A percentile compares a stretch with the other conserved stretches of the same genome.
phyloP scores from a whole-genome alignment of 352 stramenopile species.

The Globisporangium camurandrum region DNA sequence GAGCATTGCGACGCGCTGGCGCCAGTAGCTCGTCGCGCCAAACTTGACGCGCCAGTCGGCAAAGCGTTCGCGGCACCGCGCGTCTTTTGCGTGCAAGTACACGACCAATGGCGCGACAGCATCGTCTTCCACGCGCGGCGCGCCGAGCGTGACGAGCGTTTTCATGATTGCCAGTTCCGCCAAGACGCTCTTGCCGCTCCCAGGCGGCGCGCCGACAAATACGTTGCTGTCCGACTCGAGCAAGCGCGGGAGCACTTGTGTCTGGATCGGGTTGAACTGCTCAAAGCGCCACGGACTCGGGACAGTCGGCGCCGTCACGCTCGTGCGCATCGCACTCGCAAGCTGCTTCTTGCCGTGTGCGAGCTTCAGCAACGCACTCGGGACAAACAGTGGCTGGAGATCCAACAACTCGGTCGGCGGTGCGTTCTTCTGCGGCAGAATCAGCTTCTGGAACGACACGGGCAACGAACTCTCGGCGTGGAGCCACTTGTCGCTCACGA shows the following conservation, averaged over 20 bases:
- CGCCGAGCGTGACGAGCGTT: conserved; percentile 57
- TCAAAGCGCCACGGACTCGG: conserved; percentile 71
- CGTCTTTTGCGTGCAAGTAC: conserved; percentile 91
- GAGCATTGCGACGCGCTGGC: conserved; percentile 85
- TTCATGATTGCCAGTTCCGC: conserved; percentile 96
- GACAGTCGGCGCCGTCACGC: conserved; percentile 24
- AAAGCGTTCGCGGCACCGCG: conserved; percentile 54
- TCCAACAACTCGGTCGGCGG: conserved; percentile 97
- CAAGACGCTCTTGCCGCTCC: conserved; percentile 92
- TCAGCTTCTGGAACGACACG: conserved; percentile 98
- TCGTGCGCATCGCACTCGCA: conserved; percentile 46
- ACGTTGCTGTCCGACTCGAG: conserved; percentile 94
- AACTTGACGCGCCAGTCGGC: conserved; percentile 85
- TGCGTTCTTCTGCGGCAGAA: conserved; percentile 97
- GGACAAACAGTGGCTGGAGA: conserved; percentile 93
- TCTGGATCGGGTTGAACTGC: conserved; percentile 99
- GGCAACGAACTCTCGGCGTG: conserved; percentile 94
- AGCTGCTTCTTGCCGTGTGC: conserved; percentile 48
- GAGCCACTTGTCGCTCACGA: conserved; percentile 98
- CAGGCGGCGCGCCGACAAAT: conserved; percentile 93
- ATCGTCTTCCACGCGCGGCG: conserved; percentile 51
- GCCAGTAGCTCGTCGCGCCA: conserved; percentile 68
- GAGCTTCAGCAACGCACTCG: conserved; percentile 76
- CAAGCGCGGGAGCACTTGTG: conserved; percentile 94
- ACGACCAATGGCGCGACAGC: conserved; percentile 83